Base-by-base conservation (phyloP, 768 basidiomycete species). In the Tulasnella sp. region DNA sequence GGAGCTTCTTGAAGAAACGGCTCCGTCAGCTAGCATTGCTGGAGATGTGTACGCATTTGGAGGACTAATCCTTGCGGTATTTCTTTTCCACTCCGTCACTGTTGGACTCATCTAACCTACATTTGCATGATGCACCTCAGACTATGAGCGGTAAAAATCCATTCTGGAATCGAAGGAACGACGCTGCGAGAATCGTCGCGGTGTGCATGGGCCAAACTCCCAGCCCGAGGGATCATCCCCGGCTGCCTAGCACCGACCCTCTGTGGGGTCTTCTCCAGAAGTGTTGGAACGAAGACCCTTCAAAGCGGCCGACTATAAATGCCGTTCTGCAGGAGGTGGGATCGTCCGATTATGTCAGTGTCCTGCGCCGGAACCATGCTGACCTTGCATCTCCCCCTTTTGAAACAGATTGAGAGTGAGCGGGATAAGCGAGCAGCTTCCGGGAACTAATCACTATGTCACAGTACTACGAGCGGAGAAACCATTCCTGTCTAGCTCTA, bases 41-140 rank as follows among this genome's bases (percentile, higher is more conserved):
- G 44, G 20, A 34, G 77, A 77, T 37, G 54, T 77, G 11, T 77
- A 58, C 34, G n/a, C 77, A 37, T 77, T 77, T 37, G 50, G 28
- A 18, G 44, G 77, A 12, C 18, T 77, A 2, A 77, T 77, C 9
- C 50, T 77, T 14, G 34, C 24, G 2, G 77, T 77, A 42, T 2
- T 12, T 6, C 3, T 9, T 44, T 18, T 28, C 34, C 5, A 31
- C 31, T 20, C 75, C 3, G 24, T 16, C 40, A 75, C 11, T 16
- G 34, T 76, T 46, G 2, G 37, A 31, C 9, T 41, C 16, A 34
- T 22, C 28, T 2, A 44, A 28, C 16, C 3, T 37, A 3, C 3
- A 9, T 28, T 22, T 18, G 2, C 24, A 22, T 9, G 2, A 9
- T 22, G 24, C 4, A 9, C 31, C 2, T 37, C 44, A 76, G 75